Conservation (phyloP, 148 eudicot genomes). For the Salicornia ramosissima region DNA sequence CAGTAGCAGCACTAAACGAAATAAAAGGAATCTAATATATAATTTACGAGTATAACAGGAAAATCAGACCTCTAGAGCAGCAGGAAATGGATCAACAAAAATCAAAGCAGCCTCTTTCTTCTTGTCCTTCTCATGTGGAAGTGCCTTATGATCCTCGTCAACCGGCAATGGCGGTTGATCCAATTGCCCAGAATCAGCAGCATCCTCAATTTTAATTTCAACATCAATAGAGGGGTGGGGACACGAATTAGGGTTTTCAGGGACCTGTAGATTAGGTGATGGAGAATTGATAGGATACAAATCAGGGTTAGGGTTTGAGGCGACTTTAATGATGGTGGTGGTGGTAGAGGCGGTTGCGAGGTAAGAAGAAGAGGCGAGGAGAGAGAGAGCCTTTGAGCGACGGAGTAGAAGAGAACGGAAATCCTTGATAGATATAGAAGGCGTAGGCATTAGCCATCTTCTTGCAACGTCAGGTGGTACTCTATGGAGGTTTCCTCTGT, state of each 20-base stretch:
- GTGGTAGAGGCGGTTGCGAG: no score
- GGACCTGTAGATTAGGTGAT: neutral
- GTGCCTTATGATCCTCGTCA: neutral
- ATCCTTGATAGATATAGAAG: slow-evolving; percentile 46
- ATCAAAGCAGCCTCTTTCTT: slow-evolving; percentile 10
- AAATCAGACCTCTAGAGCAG: slow-evolving; percentile 17
- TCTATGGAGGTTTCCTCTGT: slow-evolving; percentile 86
- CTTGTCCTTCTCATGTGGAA: slow-evolving; percentile 15
- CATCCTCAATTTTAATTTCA: slow-evolving; percentile 2
- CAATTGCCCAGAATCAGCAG: slow-evolving; percentile 1
- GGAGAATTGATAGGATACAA: neutral
- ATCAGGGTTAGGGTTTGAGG: neutral
- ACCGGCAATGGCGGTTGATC: slow-evolving; percentile 1
- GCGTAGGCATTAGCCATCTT: slow-evolving; percentile 60
- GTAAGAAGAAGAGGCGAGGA: slow-evolving; percentile 38
- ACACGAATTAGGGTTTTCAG: slow-evolving; percentile 22
- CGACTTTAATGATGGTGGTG: neutral
- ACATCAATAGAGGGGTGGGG: slow-evolving; percentile 4
- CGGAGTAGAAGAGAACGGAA: slow-evolving; percentile 64
- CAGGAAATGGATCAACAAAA: neutral
- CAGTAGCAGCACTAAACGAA: no score
- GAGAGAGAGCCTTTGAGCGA: slow-evolving; percentile 63
- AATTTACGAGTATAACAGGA: neutral
- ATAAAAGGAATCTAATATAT: no score
- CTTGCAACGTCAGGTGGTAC: slow-evolving; percentile 53